Evolutionary conservation across 495 filamentous ascomycete species (phyloP).

Genomic region (Sporormia fimetaria): DNA sequence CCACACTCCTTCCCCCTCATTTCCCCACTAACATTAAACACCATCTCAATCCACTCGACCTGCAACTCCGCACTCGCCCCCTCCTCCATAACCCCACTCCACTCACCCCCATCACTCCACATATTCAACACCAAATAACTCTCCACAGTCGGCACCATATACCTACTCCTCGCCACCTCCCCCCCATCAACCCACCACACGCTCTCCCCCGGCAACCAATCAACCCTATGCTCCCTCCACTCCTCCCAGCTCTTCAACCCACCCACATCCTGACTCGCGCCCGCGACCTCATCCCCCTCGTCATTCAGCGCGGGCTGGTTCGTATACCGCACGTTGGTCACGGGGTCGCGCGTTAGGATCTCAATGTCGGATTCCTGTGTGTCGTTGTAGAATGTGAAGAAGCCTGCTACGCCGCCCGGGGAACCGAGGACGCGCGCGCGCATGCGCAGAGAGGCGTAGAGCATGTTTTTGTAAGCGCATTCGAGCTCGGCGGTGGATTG

Average conservation of each 20-base stretch:
- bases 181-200: constrained; percentile 57
- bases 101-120: constrained; percentile 64
- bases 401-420: constrained; percentile 26
- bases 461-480: constrained; percentile 41
- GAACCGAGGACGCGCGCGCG: constrained; percentile 36
- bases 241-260: constrained; percentile 44
- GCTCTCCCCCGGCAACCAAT: constrained; percentile 53
- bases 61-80: constrained; percentile 51
- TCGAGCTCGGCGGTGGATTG: constrained; percentile 58
- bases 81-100: constrained; percentile 60
- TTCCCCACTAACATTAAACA: constrained; percentile 47
- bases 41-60: constrained; percentile 64
- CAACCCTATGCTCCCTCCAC: constrained; percentile 62
- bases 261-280: constrained; percentile 37
- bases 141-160: constrained; percentile 49
- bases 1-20: constrained; percentile 20
- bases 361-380: constrained; percentile 27
- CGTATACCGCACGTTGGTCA: constrained; percentile 39
- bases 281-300: constrained; percentile 35
- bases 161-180: constrained; percentile 46
- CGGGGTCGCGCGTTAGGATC: constrained; percentile 24
- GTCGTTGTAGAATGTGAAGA: constrained; percentile 36
- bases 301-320: constrained; percentile 51
- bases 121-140: constrained; percentile 57
- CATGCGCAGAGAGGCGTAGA: constrained; percentile 52